A percentile compares a stretch with the other conserved stretches of the same genome.
Conservation (phyloP, 129 eudicot genomes). For the Flaveria bidentis region DNA sequence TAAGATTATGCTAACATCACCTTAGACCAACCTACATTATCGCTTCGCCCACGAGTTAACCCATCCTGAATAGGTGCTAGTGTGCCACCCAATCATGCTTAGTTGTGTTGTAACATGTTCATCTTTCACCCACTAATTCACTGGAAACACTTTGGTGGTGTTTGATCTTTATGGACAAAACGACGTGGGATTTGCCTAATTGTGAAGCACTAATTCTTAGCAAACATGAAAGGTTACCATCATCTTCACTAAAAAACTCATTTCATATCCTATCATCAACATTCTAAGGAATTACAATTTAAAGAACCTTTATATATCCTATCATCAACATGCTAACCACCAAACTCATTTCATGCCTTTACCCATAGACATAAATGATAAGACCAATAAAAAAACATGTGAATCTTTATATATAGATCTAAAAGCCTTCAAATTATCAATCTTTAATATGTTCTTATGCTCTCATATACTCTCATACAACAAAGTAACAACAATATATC, state of each 20-base stretch:
- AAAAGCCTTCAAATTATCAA: neutral
- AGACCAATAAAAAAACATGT: conserved; percentile 4
- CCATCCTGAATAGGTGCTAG: neutral
- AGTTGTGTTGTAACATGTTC: too few relatives aligned
- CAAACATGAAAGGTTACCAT: neutral
- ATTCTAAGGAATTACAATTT: neutral
- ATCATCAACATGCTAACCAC: too few relatives aligned
- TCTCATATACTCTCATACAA: neutral
- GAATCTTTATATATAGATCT: neutral
- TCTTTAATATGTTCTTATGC: neutral
- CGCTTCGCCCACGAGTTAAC: neutral
- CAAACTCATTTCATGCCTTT: neutral
- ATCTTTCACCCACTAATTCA: too few relatives aligned
- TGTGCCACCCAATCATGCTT: too few relatives aligned
- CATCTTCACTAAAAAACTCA: neutral
- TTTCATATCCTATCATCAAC: neutral
- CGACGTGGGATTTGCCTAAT: neutral
- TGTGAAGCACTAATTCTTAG: neutral
- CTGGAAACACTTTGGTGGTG: neutral
- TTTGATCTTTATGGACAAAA: neutral
- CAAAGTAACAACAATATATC: neutral
- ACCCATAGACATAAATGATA: neutral
- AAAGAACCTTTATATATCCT: neutral
- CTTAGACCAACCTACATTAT: neutral
- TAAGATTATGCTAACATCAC: neutral